Base-by-base conservation (phyloP, 2,329 filamentous ascomycete genomes). In the Pyrenochaeta sp. region DNA sequence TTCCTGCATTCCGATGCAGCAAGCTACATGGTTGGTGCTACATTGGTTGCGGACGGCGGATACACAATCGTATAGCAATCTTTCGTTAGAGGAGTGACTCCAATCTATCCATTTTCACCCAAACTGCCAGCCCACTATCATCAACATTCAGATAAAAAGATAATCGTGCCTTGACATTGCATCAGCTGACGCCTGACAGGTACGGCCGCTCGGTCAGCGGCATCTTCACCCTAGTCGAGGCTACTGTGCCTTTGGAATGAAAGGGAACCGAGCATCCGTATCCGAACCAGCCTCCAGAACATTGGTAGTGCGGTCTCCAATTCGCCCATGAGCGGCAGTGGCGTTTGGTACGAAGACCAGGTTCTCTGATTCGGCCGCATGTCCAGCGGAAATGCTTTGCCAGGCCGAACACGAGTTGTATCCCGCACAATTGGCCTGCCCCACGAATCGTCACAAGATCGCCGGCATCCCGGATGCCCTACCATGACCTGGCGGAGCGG, bases 1-100 rank as follows among this genome's bases (percentile, higher is more conserved):
- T 92, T 88, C 68, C 72, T 92, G 40, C 87, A 87, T 1, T 90
- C 87, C 54, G 87, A 91, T 23, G 90, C 92, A 67, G 87, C 86
- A 0, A 81, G 79, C 2, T 91, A 92, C 64, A 84, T 92, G 58
- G 91, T 88, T 0, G 90, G 89, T 0, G 81, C 87, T n/a, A 88
- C 89, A 57, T 77, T 91, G 56, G 84, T 90, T 47, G 83, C 89
- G 37, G 84, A 87, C 74, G 85, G 85, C 14, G 71, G 70, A 14
- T 71, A 69, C 39, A 66, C 68, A 4, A 56, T 68, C n/a, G 29
- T 40, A 33, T 61, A 54, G 39, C 9, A 11, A 20, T n/a, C 14
- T 39, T 12, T 39, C 12, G 4, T 6, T 14, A 39, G 21, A 21
- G 17, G 6, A 37, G 3, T 17, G 1, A 7, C 3, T 27, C 23